Evolutionary conservation across 305 asterid genomes (phyloP).

Genomic region (Plantago coronopus): DNA sequence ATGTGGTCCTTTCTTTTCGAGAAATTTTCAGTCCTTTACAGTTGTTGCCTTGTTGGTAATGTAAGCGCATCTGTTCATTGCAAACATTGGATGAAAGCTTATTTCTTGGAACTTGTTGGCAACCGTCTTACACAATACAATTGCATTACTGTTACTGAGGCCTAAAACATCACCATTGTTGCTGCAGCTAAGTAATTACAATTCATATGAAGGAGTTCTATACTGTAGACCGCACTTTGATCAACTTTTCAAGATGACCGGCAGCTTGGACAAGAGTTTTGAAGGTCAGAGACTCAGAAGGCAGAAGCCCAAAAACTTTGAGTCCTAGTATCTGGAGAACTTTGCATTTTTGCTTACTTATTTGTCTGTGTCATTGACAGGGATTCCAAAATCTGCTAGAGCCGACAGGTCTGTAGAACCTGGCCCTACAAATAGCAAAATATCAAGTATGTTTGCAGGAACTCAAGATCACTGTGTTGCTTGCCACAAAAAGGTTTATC

Average conservation of each 20-base stretch:
- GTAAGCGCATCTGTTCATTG: no score
- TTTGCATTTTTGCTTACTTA: background rate
- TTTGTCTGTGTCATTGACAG: slow-evolving; percentile 27
- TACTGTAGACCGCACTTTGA: slow-evolving; percentile 83
- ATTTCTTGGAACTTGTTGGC: no score
- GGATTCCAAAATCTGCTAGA: slow-evolving; percentile 55
- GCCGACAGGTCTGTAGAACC: slow-evolving; percentile 42
- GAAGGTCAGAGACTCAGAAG: slow-evolving; percentile 48
- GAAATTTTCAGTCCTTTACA: no score
- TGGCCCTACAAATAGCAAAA: slow-evolving; percentile 40
- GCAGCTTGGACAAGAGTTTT: slow-evolving; percentile 79
- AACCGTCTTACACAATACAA: background rate
- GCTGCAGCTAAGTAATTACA: slow-evolving; percentile 70
- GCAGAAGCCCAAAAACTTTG: no score
- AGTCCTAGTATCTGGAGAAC: background rate
- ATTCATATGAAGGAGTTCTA: slow-evolving; percentile 74
- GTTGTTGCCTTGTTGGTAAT: no score
- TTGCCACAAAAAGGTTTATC: slow-evolving; percentile 76
- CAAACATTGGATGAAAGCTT: no score
- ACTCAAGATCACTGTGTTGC: slow-evolving; percentile 84
- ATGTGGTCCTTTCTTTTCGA: background rate
- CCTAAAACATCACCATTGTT: slow-evolving; percentile 7
- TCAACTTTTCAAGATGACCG: slow-evolving; percentile 81
- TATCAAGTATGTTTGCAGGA: slow-evolving; percentile 67
- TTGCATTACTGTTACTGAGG: background rate